phyloP scores from a whole-genome alignment of 2,329 filamentous ascomycete species.

The Knufia petricola region DNA sequence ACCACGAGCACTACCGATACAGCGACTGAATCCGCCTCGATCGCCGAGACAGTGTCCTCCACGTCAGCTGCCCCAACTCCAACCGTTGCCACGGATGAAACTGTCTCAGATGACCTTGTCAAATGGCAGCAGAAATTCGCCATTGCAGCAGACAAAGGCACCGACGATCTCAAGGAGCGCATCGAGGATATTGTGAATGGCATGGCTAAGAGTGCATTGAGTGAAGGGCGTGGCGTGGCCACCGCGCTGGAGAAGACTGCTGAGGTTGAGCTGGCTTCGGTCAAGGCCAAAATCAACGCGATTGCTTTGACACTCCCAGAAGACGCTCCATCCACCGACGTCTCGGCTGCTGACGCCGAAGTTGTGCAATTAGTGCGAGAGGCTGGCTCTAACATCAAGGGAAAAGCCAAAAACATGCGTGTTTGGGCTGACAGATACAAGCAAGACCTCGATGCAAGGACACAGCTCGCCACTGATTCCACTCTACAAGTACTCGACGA shows the following conservation, averaged over 20 bases:
- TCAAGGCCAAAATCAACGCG: slow-evolving; percentile 58
- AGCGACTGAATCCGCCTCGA: background rate
- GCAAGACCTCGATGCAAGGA: slow-evolving; percentile 55
- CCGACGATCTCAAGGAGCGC: slow-evolving; percentile 55
- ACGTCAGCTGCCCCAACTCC: slow-evolving; percentile 13
- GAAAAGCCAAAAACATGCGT: slow-evolving; percentile 65
- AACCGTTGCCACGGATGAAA: slow-evolving; percentile 33
- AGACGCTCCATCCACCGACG: slow-evolving; percentile 44
- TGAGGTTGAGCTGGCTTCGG: slow-evolving; percentile 50
- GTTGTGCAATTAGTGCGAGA: slow-evolving; percentile 50
- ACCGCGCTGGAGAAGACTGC: slow-evolving; percentile 58
- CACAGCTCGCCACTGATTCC: slow-evolving; percentile 64
- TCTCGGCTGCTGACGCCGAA: slow-evolving; percentile 44
- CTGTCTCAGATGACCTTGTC: slow-evolving; percentile 67
- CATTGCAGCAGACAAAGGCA: slow-evolving; percentile 72
- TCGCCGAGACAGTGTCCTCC: background rate
- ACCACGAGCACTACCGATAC: slow-evolving; percentile 12
- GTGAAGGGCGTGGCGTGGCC: slow-evolving; percentile 58
- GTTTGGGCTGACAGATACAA: slow-evolving; percentile 68
- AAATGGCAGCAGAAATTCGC: slow-evolving; percentile 85
- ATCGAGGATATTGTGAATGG: slow-evolving; percentile 57
- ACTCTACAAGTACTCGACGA: slow-evolving; percentile 74
- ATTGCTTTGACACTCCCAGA: slow-evolving; percentile 48
- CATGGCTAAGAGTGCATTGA: slow-evolving; percentile 56
- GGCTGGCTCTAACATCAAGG: slow-evolving; percentile 64